These are phyloP conservation scores for Chlamydomonas schloesseri DNA, from an alignment of 139 green algal genomes.

Conservation along the genomic window DNA sequence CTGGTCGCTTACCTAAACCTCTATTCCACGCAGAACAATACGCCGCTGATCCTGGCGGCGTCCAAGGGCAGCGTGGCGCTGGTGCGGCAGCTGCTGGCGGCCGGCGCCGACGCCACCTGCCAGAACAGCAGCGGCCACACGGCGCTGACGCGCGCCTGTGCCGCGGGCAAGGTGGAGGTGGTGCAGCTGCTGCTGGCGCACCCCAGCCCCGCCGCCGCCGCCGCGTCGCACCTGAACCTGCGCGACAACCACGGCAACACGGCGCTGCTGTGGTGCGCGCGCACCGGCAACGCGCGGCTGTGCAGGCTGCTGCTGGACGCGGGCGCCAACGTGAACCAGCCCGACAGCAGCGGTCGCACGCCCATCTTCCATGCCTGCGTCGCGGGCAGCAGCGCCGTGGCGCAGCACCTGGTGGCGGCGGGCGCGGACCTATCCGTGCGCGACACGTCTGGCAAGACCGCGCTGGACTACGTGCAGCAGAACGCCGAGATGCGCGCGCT, in stretches of 20 bases:
- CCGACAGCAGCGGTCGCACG: conserved; percentile 26
- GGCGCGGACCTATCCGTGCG: conserved; percentile 13
- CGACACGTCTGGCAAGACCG: conserved; percentile 17
- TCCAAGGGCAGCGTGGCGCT: conserved; percentile 29
- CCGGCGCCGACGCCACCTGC: conserved; percentile 28
- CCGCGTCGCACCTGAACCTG: conserved; percentile 13
- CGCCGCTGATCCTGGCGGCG: conserved; percentile 33
- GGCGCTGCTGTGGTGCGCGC: conserved; percentile 28
- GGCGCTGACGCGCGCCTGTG: conserved; percentile 29
- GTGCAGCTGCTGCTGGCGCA: conserved; percentile 44
- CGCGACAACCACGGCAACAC: conserved; percentile 34
- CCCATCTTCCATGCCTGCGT: conserved; percentile 40
- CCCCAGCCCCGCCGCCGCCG: neutral
- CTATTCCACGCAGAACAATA: conserved; percentile 9
- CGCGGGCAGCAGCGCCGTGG: neutral
- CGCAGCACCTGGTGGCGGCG: conserved; percentile 1
- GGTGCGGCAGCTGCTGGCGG: conserved; percentile 5
- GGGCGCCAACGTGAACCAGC: conserved; percentile 33
- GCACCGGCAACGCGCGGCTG: conserved; percentile 35
- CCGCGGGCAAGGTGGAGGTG: conserved; percentile 35
- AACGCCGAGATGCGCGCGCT: conserved; percentile 15
- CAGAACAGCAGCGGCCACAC: conserved; percentile 37
- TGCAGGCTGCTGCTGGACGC: conserved; percentile 26
- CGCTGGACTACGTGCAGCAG: conserved; percentile 18
- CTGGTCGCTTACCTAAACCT: neutral